These are phyloP conservation scores for Naganishia albida DNA, from an alignment of 1,284 basidiomycete species.

Conservation along the genomic window DNA sequence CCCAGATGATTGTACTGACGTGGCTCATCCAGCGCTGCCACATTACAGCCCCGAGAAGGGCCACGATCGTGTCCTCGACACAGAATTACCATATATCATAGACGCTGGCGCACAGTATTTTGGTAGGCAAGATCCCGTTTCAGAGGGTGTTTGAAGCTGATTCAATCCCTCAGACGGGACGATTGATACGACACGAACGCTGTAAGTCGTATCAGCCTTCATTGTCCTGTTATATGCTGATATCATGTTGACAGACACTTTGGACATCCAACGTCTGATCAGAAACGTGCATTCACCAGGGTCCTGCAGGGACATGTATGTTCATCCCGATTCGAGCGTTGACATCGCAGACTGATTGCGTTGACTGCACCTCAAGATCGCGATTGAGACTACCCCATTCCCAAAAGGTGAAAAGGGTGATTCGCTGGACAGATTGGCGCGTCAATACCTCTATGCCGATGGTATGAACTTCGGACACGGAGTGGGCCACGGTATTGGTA, in stretches of 20 bases:
- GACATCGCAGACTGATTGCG: background rate
- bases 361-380: slow-evolving; percentile 62
- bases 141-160: background rate
- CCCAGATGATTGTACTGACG: background rate
- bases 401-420: slow-evolving; percentile 80
- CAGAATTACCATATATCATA: slow-evolving; percentile 82
- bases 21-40: slow-evolving; percentile 64
- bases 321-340: slow-evolving; percentile 34
- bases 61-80: slow-evolving; percentile 71
- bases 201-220: slow-evolving; percentile 33
- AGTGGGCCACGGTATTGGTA: slow-evolving; percentile 51
- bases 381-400: slow-evolving; percentile 84
- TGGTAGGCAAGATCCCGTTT: slow-evolving; percentile 33
- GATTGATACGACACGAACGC: slow-evolving; percentile 86
- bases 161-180: slow-evolving; percentile 71
- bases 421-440: slow-evolving; percentile 79
- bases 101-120: slow-evolving; percentile 85
- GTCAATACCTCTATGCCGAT: slow-evolving; percentile 80
- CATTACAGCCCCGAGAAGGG: slow-evolving; percentile 82
- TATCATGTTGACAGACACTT: slow-evolving; percentile 62
- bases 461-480: slow-evolving; percentile 69
- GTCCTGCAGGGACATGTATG: slow-evolving; percentile 93
- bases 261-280: slow-evolving; percentile 74
- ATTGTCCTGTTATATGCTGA: background rate
- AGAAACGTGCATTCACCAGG: slow-evolving; percentile 87